Conservation (phyloP, 179 eudicot genomes). For the Dionaea muscipula region DNA sequence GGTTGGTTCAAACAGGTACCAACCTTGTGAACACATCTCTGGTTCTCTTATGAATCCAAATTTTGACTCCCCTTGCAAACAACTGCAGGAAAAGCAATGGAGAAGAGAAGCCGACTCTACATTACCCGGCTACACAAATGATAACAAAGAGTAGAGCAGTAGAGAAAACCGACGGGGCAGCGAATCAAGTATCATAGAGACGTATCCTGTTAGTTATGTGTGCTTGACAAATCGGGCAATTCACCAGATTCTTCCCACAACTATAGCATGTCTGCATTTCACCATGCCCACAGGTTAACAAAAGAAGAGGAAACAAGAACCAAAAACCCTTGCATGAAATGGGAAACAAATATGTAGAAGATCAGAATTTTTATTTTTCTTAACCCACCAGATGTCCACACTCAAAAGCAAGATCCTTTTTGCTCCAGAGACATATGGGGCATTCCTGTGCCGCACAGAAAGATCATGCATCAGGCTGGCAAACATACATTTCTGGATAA, state of each 20-base stretch:
- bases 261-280: background rate
- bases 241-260: background rate
- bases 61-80: no score
- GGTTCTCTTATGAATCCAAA: no score
- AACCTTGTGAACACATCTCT: no score
- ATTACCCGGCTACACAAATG: background rate
- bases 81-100: no score
- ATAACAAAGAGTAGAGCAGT: background rate
- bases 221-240: background rate
- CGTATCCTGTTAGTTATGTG: background rate
- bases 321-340: no score
- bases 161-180: background rate
- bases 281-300: background rate
- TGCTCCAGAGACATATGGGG: conserved; percentile 1
- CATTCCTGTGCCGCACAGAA: background rate
- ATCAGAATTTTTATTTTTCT: background rate
- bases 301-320: background rate
- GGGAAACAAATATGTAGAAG: background rate
- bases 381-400: background rate
- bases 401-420: background rate
- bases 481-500: background rate
- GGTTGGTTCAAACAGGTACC: no score
- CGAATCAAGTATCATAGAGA: background rate
- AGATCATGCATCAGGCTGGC: background rate
- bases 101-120: no score